Evolutionary conservation across 139 green algal species (phyloP).

Genomic region (Tetratostichococcus sp.): DNA sequence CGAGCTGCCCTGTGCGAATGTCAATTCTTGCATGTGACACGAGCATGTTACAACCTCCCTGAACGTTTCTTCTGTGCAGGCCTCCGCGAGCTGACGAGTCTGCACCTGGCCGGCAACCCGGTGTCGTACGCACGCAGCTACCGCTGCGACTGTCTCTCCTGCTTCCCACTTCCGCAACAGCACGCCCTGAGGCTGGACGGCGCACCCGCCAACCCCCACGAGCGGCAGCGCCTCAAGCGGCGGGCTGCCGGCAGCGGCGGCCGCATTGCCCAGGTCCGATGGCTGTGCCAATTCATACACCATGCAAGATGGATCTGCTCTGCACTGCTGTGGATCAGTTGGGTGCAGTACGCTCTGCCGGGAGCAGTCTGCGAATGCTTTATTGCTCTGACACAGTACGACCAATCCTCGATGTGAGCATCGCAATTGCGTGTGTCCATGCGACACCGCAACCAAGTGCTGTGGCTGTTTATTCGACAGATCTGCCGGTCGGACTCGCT

Average conservation of each 20-base stretch:
- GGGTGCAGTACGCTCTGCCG: too few relatives aligned
- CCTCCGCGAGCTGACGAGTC: not conserved
- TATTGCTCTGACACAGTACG: not conserved
- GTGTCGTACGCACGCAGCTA: slow-evolving; percentile 6
- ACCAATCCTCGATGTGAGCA: too few relatives aligned
- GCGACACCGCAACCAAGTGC: too few relatives aligned
- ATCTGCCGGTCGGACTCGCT: not conserved
- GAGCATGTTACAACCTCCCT: not conserved
- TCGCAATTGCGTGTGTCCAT: too few relatives aligned
- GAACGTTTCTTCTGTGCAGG: not conserved
- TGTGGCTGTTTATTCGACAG: not conserved
- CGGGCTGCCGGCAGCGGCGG: slow-evolving; percentile 4
- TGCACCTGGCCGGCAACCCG: slow-evolving; percentile 15
- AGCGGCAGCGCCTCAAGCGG: not conserved
- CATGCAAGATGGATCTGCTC: too few relatives aligned
- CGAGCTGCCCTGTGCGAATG: too few relatives aligned
- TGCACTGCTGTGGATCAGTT: too few relatives aligned
- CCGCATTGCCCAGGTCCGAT: not conserved
- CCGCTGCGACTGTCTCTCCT: slow-evolving; percentile 9
- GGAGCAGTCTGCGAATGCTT: too few relatives aligned
- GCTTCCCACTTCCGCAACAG: slow-evolving; percentile 13
- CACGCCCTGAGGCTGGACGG: slow-evolving; percentile 11
- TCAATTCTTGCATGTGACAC: not conserved
- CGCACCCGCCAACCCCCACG: not conserved
- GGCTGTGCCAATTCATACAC: too few relatives aligned